These are phyloP conservation scores for Trichoderma erinaceum DNA, from an alignment of 495 filamentous ascomycete species.

Conservation along the genomic window DNA sequence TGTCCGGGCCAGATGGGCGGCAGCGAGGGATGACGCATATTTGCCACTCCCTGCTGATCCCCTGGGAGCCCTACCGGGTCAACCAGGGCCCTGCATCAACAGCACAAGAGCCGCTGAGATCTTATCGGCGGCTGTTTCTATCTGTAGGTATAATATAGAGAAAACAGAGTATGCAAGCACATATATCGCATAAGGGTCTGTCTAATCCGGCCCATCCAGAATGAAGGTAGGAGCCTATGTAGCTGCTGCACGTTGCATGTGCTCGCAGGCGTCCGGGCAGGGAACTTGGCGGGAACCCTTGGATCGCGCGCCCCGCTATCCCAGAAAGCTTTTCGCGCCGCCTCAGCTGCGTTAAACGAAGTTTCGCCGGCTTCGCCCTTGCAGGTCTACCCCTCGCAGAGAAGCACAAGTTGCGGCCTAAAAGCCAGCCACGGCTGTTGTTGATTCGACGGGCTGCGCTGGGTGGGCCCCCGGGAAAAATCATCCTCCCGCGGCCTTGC, in stretches of 20 bases:
- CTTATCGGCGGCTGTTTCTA: neutral
- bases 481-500: slow-evolving; percentile 6
- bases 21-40: neutral
- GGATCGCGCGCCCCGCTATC: neutral
- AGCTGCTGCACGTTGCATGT: neutral
- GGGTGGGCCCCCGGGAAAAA: neutral
- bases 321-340: neutral
- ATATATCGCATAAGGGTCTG: no score
- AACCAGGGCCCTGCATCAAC: neutral
- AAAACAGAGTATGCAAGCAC: no score
- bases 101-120: neutral
- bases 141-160: no score
- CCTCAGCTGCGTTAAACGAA: slow-evolving; percentile 1
- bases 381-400: neutral
- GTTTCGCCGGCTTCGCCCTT: slow-evolving; percentile 3
- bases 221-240: neutral
- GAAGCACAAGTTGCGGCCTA: no score
- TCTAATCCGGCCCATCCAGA: no score
- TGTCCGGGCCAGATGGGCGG: no score
- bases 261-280: neutral
- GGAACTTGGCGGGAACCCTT: neutral
- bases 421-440: neutral
- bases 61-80: neutral
- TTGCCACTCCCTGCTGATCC: neutral
- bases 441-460: neutral